Evolutionary conservation across 1,284 basidiomycete genomes (phyloP), one percentile per base, ranked within the genome.

Genomic region (Thelephora terrestris): DNA sequence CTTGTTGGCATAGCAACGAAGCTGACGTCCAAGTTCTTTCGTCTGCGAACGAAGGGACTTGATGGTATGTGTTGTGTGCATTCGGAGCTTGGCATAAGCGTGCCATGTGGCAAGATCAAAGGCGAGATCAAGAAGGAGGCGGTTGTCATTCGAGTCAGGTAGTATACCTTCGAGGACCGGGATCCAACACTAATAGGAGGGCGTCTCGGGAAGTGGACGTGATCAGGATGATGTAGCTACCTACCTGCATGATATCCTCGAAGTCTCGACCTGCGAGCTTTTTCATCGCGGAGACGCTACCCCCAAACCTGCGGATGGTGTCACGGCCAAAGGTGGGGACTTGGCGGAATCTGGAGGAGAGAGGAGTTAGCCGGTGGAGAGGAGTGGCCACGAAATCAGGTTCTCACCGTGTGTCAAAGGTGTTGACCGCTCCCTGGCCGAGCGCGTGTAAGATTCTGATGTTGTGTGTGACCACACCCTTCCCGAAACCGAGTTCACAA

Each of bases 401-500:
- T 20, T 25, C 27, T 5, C 17, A 60, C 56, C 60, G 49, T 42
- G 32, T 18, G 46, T 61, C 56, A 25, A 61, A 52, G 4, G 40
- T 43, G 5, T 39, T 35, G 2, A 60, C 39, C 0, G 24, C 16
- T 25, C 51, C 39, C 0, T 24, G 47, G 2, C 54, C 52, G n/a
- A 38, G 35, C 0, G 55, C 47, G 18, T 55, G 29, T 2, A 62
- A 52, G 2, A 63, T 53, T 1, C 55, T 56, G 9, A 63, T 51
- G 0, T n/a, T 62, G 43, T 63, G 61, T 1, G 47, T 50, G 34
- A 62, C 56, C 0, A 58, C n/a, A 0, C 48, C 45, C 43, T 62
- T 62, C 61, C 61, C 61, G 0, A 61, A 52, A 1, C 61, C 61
- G 1, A 63, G 54, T 48, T 70, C 65, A 35, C 64, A 57, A 48